Evolutionary conservation across 1,139 yeast genomes (phyloP), one percentile per base, ranked within the genome.

Genomic region (Geotrichum klebahnii): DNA sequence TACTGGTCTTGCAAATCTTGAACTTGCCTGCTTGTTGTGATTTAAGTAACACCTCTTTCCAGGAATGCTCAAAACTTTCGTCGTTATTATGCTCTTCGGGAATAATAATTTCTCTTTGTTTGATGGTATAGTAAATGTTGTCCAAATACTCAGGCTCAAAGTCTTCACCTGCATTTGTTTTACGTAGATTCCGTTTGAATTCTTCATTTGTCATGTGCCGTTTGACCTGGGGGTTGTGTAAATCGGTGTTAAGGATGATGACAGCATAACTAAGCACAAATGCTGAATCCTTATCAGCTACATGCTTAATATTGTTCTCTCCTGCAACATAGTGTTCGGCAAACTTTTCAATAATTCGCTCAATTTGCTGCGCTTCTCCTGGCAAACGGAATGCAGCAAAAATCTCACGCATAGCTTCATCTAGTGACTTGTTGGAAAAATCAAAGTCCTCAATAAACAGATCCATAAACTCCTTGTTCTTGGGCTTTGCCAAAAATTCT

Each of bases 351-450:
- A 92, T 86, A 16, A 92, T 79, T 62, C 96, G 78, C 66, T 90
- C 97, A 64, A 92, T 92, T 65, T 88, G 96, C 63, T 89, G 97
- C 0, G 97, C 83, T 68, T 92, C 99, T 46, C 99, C 99, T 0
- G 98, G 98, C 50, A 92, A 75, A 66, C 99, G 79, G 64, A 94
- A 92, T n/a, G 86, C 78, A 49, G 86, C 84, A 58, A 94, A 73
- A 55, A 94, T 68, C 49, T 87, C 77, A 59, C 99, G 77, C 52
- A 92, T 72, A 0, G 97, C 97, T 66, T 92, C 97, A 67, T 94
- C 98, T 1, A 94, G 89, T 60, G 97, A 76, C 59, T 85, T 72
- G 42, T 79, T 83, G 32, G 75, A 70, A 62, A 90, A 90, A 55
- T 90, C 94, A 66, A 90, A 84, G 51, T 80, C 68, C 2, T 74